phyloP scores from a whole-genome alignment of 176 grass and related monocot genomes.

The Eremochloa ophiuroides region DNA sequence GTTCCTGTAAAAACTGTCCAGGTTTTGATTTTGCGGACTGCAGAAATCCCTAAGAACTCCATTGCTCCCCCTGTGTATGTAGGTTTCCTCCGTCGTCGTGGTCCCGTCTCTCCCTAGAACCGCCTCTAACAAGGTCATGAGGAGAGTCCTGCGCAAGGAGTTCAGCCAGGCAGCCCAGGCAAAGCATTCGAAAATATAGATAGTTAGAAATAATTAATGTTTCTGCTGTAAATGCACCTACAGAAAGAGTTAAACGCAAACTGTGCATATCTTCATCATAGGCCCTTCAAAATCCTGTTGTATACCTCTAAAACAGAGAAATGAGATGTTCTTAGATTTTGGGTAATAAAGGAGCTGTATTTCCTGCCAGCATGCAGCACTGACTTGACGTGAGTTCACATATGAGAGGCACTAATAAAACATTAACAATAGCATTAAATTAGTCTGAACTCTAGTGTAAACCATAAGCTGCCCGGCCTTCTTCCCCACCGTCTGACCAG shows the following conservation, averaged over 20 bases:
- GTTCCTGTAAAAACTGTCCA: neutral
- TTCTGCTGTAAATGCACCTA: neutral
- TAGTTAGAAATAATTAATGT: neutral
- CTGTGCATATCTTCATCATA: conserved; percentile 6
- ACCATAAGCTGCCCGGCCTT: no score
- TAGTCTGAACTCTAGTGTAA: neutral
- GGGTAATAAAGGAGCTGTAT: neutral
- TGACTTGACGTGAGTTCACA: neutral
- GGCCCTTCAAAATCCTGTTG: neutral
- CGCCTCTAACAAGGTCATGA: conserved; percentile 95
- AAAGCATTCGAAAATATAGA: conserved; percentile 81
- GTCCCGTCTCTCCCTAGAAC: conserved; percentile 81
- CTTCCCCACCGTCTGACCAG: no score
- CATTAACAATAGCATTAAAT: neutral
- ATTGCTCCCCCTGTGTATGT: neutral
- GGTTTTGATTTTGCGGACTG: neutral
- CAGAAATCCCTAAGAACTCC: neutral
- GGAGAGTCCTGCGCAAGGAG: conserved; percentile 79
- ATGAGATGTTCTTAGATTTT: neutral
- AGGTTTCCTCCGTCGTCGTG: conserved; percentile 74
- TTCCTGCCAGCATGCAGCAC: neutral
- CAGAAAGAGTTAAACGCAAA: neutral
- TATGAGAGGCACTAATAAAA: conserved; percentile 8
- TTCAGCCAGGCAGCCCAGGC: conserved; percentile 38
- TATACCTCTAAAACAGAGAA: neutral